Percentiles rank a stretch among this genome's conserved stretches.
Conservation (phyloP, 83 land plant species). For the Picea abies region DNA sequence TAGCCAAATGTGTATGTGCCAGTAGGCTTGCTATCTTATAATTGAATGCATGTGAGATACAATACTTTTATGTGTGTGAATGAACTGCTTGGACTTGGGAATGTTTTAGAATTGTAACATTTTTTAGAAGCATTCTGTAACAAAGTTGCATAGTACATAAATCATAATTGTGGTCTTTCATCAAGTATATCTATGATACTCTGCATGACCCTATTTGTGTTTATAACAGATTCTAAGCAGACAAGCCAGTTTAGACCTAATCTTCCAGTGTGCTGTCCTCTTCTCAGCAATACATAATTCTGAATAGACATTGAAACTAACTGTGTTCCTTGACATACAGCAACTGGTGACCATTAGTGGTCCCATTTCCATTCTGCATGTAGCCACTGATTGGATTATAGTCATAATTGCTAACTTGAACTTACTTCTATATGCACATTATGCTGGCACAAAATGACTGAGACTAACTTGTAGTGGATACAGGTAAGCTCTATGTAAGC, state of each 20-base stretch:
- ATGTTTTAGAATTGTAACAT: too few relatives aligned
- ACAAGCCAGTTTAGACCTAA: background rate
- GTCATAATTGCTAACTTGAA: background rate
- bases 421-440: background rate
- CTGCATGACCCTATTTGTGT: background rate
- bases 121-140: too few relatives aligned
- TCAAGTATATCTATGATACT: background rate
- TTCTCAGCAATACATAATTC: too few relatives aligned
- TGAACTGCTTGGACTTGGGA: too few relatives aligned
- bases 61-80: too few relatives aligned
- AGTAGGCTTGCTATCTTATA: too few relatives aligned
- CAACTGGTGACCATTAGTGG: background rate
- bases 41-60: too few relatives aligned
- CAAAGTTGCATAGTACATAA: too few relatives aligned
- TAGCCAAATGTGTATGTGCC: too few relatives aligned
- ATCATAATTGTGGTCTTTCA: too few relatives aligned
- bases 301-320: background rate
- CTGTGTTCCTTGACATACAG: background rate
- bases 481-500: background rate
- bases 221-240: background rate
- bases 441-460: background rate
- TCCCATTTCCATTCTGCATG: background rate
- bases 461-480: background rate
- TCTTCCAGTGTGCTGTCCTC: too few relatives aligned
- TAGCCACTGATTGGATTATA: background rate